These are phyloP conservation scores for Sporothrix inflata DNA, from an alignment of 2,329 filamentous ascomycete species.

Conservation along the genomic window DNA sequence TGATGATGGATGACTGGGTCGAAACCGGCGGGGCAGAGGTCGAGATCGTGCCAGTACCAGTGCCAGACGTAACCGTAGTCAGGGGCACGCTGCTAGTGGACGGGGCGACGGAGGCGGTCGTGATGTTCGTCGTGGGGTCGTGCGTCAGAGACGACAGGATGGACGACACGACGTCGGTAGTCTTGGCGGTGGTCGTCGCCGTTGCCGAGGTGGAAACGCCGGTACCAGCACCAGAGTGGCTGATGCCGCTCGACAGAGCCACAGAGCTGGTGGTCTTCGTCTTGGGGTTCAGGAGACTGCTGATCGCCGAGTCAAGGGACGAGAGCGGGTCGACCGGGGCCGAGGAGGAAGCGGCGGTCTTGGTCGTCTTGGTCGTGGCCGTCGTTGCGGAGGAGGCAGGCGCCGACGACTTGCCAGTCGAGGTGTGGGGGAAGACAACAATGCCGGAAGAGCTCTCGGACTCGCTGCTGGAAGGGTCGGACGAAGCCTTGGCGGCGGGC, in stretches of 20 bases:
- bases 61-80: not conserved
- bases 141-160: slow-evolving; percentile 26
- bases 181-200: not conserved
- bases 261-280: not conserved
- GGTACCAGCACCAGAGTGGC: slow-evolving; percentile 27
- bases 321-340: slow-evolving; percentile 5
- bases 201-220: slow-evolving; percentile 10
- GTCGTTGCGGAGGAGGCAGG: not conserved
- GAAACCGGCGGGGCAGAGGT: slow-evolving; percentile 17
- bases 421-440: slow-evolving; percentile 23
- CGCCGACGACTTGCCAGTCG: not conserved
- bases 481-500: slow-evolving; percentile 1
- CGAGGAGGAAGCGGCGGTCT: not conserved
- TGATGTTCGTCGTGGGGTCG: slow-evolving; percentile 2
- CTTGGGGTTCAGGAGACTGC: slow-evolving; percentile 15
- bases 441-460: slow-evolving; percentile 30
- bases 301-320: slow-evolving; percentile 15
- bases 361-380: slow-evolving; percentile 5
- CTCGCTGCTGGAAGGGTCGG: slow-evolving; percentile 31
- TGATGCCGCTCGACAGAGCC: slow-evolving; percentile 28
- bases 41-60: no score
- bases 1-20: slow-evolving; percentile 13
- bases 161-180: slow-evolving; percentile 15
- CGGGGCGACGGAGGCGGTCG: not conserved
- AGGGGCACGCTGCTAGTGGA: slow-evolving; percentile 11